Percentiles rank a stretch among this genome's conserved stretches.
Evolutionary conservation across 495 filamentous ascomycete genomes (phyloP).

Genomic region (Staphylotrichum longicolle): DNA sequence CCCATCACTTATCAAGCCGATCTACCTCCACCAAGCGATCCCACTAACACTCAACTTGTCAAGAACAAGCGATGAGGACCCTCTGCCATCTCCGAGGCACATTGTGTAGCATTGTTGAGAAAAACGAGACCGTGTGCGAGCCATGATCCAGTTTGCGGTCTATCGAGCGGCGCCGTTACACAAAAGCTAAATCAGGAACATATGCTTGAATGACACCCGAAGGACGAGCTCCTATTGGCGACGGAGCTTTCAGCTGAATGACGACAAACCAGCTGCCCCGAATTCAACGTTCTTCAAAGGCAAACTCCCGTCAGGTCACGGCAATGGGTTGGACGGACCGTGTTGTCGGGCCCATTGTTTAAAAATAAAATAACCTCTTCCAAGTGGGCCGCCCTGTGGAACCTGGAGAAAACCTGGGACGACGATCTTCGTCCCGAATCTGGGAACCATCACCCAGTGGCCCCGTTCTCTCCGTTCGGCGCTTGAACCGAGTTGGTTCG

Average conservation of each 20-base stretch:
- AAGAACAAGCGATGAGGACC: not conserved
- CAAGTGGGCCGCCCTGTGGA: conserved; percentile 2
- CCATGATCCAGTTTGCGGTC: not conserved
- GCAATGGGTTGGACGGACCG: conserved; percentile 24
- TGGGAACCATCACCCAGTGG: conserved; percentile 1
- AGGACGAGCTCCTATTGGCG: conserved; percentile 20
- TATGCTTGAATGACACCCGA: not conserved
- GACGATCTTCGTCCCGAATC: conserved; percentile 3
- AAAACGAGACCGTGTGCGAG: not conserved
- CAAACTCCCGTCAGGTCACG: not conserved
- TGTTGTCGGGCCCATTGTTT: conserved; percentile 20
- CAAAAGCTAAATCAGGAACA: conserved; percentile 29
- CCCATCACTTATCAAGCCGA: not conserved
- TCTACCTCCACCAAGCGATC: not conserved
- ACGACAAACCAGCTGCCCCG: too few species aligned
- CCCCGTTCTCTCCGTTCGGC: not conserved
- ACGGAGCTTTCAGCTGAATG: conserved; percentile 24
- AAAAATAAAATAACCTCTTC: conserved; percentile 19
- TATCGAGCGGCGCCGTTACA: conserved; percentile 12
- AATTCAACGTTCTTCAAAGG: too few species aligned
- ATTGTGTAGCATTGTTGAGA: not conserved
- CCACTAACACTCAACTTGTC: not conserved
- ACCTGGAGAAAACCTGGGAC: conserved; percentile 5
- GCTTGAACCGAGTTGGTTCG: not conserved
- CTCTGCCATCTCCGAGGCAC: conserved; percentile 1